Base-by-base conservation (phyloP, 805 yeast species). In the Myxozyma melibiosi region DNA sequence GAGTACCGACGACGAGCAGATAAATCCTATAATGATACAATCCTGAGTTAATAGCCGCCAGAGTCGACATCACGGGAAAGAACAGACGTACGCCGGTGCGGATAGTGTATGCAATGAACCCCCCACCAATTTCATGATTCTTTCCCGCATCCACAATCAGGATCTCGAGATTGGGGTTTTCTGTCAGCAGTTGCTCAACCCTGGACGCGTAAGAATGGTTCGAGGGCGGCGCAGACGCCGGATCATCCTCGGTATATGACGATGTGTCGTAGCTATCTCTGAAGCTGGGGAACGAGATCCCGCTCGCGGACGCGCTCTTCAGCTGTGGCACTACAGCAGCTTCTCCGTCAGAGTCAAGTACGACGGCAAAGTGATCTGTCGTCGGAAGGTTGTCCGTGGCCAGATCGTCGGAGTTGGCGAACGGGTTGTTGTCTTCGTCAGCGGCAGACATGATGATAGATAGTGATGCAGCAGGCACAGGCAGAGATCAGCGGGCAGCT, bases 31-130 rank as follows among this genome's bases (percentile, higher is more conserved):
- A n/a, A 30, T 5, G 6, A 6, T 9, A 5, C 14, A 14, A 14
- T 14, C 2, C 25, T 37, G 16, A 16, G 8, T 18, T 4, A 38
- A 24, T 5, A 18, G 25, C 24, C 25, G 4, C 31, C 6, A 37
- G 18, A 20, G 33, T 20, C 50, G 14, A 27, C 3, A 25, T 75
- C 28, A 64, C 67, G 6, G 77, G 22, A n/a, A 4, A 16, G 6
- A 22, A 16, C 16, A 11, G 7, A 31, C 61, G 24, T 56, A 58
- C 85, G n/a, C 84, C 74, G 44, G 82, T 74, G 59, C 80, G 78
- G 58, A 92, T 88, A 2, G 96, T 85, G 70, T 94, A 92, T 0
- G 90, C 89, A 25, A 92, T 84, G 65, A 85, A 92, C 1, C 90
- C 83, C 61, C 88, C 80, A 35, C 84, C 79, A 66, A 82, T 81